Evolutionary conservation across 495 filamentous ascomycete genomes (phyloP), one percentile per base, ranked within the genome.

Genomic region (Podospora sp.): DNA sequence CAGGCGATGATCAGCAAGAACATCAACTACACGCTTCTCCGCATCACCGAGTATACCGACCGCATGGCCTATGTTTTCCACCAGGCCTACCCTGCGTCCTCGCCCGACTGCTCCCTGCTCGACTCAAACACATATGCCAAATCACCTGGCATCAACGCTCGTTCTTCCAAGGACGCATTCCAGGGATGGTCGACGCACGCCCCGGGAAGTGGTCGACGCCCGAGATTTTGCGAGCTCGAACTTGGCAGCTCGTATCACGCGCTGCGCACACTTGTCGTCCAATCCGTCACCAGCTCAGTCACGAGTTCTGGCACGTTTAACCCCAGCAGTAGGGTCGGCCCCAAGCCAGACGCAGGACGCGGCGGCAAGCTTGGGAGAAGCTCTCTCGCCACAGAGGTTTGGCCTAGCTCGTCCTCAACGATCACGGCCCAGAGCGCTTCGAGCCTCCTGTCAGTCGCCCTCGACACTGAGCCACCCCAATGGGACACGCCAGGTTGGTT

Each of bases 11-110:
- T 78, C 14, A 49, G 18, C 11, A 56, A 75, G 36, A 70, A 66
- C 25, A 72, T 80, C 70, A 78, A 80, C 72, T 80, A 80, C 55
- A 66, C 73, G n/a, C 66, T 80, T 0, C 73, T 80, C 11, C 71
- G 73, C 6, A 77, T 80, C 70, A 76, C 65, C 58, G 0, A 9
- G 8, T 8, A 0, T 6, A 80, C 78, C 21, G 74, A 78, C 33
- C 67, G 67, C 20, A 80, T 80, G 78, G 73, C 70, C 20, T 69
- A 57, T n/a, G 14, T 7, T 14, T 78, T 79, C 68, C 51, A 66
- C 26, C 1, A 76, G 49, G 63, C 60, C 16, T 79, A 79, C 66
- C 62, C 65, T n/a, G 63, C 49, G 6, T 55, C 63, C 40, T 12
- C 49, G 22, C 68, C 71, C 14, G 67, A 79, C 49, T 62, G 63